phyloP scores from a whole-genome alignment of 1,284 basidiomycete genomes.

The Ganoderma multipileum region DNA sequence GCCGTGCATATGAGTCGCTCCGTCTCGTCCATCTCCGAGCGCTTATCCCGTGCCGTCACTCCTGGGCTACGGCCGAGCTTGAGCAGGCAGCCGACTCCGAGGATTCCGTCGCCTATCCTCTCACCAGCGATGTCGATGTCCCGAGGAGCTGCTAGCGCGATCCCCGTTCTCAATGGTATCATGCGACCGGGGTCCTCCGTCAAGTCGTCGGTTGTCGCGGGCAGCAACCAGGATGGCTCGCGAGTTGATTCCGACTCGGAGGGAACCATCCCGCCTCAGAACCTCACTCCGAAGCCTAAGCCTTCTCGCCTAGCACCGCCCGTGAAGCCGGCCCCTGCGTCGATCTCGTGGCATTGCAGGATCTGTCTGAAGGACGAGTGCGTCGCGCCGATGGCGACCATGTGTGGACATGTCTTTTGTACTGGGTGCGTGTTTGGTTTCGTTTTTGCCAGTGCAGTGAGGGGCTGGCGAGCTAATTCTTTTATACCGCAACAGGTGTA shows the following conservation, averaged over 20 bases:
- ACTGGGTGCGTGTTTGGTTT: constrained; percentile 30
- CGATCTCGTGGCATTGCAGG: constrained; percentile 37
- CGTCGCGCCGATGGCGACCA: constrained; percentile 37
- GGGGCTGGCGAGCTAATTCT: neutral
- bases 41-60: constrained; percentile 10
- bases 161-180: constrained; percentile 5
- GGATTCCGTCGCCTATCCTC: constrained; percentile 16
- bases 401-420: constrained; percentile 44
- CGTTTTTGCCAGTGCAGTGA: neutral
- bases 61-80: constrained; percentile 8
- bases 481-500: constrained; percentile 33
- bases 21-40: constrained; percentile 18
- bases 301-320: neutral
- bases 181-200: constrained; percentile 9
- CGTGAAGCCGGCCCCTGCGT: neutral
- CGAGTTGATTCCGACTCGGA: constrained; percentile 19
- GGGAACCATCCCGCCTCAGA: constrained; percentile 17
- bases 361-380: constrained; percentile 39
- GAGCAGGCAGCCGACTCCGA: constrained; percentile 22
- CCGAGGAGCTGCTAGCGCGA: neutral
- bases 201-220: constrained; percentile 15
- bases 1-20: constrained; percentile 10
- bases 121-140: constrained; percentile 12
- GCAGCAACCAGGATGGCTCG: neutral
- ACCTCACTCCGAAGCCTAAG: constrained; percentile 14